Conservation (phyloP, 306 rosid species). For the Glycine latifolia region DNA sequence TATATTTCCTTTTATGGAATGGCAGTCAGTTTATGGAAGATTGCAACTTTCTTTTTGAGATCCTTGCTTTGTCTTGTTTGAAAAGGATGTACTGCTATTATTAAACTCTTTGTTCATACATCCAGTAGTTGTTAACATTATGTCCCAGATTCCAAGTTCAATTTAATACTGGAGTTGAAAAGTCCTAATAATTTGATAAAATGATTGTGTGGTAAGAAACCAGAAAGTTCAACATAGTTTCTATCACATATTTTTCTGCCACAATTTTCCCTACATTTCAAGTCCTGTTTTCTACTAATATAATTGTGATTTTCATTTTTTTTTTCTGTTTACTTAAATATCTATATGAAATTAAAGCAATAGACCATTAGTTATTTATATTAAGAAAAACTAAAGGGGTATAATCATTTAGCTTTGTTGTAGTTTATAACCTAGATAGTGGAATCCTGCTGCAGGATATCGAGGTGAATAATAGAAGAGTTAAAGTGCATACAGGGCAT, state of each 20-base stretch:
- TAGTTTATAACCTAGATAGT: conserved; percentile 34
- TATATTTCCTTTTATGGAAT: conserved; percentile 7
- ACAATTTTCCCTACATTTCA: conserved; percentile 9
- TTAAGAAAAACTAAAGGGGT: not conserved
- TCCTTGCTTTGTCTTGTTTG: conserved; percentile 29
- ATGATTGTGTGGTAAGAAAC: not conserved
- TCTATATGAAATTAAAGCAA: conserved; percentile 17
- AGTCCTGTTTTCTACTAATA: conserved; percentile 17
- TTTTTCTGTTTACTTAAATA: conserved; percentile 6
- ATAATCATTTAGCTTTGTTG: not conserved
- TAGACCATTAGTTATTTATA: not conserved
- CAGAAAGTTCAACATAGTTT: conserved; percentile 20
- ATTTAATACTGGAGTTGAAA: conserved; percentile 27
- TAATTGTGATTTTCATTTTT: not conserved
- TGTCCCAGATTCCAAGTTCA: conserved; percentile 28
- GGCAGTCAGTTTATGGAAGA: conserved; percentile 24
- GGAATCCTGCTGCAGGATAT: conserved; percentile 65
- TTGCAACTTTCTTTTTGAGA: conserved; percentile 32
- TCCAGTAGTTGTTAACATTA: not conserved
- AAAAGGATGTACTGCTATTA: conserved; percentile 37
- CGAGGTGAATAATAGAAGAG: conserved; percentile 83
- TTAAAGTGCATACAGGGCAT: conserved; percentile 65
- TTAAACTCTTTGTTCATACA: conserved; percentile 21
- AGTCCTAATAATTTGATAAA: conserved; percentile 28
- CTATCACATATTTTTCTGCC: not conserved